Percentiles rank a stretch among this genome's conserved stretches.
Evolutionary conservation across 306 rosid genomes (phyloP).

Genomic region (Trifolium pratense): DNA sequence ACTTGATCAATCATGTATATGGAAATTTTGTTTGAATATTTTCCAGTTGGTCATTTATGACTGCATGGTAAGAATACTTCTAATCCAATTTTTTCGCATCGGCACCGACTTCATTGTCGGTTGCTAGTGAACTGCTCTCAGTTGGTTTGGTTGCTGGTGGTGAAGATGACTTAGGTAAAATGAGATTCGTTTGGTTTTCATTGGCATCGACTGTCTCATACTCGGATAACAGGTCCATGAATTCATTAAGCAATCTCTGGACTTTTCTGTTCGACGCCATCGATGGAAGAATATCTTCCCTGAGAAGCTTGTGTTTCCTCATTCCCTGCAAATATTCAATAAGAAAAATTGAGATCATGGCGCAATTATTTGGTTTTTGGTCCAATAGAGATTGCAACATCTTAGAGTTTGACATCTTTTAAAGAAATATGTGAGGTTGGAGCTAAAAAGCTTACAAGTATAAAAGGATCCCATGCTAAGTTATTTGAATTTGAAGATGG

Average conservation of each 20-base stretch:
- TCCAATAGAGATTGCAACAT: not conserved
- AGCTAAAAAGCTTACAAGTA: slow-evolving; percentile 71
- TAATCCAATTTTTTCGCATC: slow-evolving; percentile 33
- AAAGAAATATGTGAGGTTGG: slow-evolving; percentile 12
- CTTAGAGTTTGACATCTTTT: not conserved
- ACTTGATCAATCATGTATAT: not conserved
- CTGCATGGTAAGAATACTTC: slow-evolving; percentile 34
- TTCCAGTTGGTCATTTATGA: not conserved
- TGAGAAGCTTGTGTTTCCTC: slow-evolving; percentile 89
- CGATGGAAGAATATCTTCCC: slow-evolving; percentile 94
- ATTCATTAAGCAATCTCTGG: slow-evolving; percentile 92
- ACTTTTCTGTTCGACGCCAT: slow-evolving; percentile 98
- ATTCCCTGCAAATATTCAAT: slow-evolving; percentile 68
- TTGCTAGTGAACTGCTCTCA: slow-evolving; percentile 33
- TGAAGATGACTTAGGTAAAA: slow-evolving; percentile 41
- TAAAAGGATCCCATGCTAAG: slow-evolving; percentile 89
- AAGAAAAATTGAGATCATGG: slow-evolving; percentile 27
- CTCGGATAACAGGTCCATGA: slow-evolving; percentile 88
- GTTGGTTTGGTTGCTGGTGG: slow-evolving; percentile 41
- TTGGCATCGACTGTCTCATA: slow-evolving; percentile 60
- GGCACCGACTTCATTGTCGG: slow-evolving; percentile 33
- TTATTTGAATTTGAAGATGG: slow-evolving; percentile 58
- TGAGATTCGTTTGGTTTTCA: slow-evolving; percentile 33
- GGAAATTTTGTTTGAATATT: not conserved
- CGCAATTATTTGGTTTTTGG: slow-evolving; percentile 11